These are phyloP conservation scores for Globisporangium takayamanum DNA, from an alignment of 352 stramenopile species.

Conservation along the genomic window DNA sequence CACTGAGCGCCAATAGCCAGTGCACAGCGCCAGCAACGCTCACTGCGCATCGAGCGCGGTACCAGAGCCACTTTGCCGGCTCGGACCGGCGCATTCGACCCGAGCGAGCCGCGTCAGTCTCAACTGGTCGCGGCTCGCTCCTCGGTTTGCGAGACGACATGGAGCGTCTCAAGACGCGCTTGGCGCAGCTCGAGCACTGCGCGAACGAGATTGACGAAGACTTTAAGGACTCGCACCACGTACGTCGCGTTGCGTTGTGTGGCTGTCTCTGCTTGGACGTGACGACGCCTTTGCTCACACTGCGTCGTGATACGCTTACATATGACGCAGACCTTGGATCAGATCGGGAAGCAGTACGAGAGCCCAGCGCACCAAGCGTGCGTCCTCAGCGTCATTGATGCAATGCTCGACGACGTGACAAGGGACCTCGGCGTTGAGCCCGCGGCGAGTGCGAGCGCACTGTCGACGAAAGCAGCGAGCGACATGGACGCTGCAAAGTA, in stretches of 20 bases:
- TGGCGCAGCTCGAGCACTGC: constrained; percentile 38
- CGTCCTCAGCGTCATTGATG: constrained; percentile 1
- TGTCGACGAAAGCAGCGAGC: constrained; percentile 34
- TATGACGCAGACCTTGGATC: constrained; percentile 14
- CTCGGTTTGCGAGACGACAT: constrained; percentile 36
- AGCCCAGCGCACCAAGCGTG: not conserved
- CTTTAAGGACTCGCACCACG: constrained; percentile 43
- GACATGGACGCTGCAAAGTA: constrained; percentile 41
- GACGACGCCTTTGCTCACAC: not conserved
- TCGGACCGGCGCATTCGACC: not conserved
- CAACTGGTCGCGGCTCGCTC: constrained; percentile 17
- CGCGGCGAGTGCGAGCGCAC: constrained; percentile 4
- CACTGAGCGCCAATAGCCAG: not conserved
- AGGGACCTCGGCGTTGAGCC: not conserved
- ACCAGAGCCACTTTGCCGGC: constrained; percentile 2
- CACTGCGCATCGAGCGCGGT: not conserved
- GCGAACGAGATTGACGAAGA: constrained; percentile 52
- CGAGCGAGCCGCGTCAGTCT: not conserved
- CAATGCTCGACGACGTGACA: constrained; percentile 1
- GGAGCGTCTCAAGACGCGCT: constrained; percentile 39
- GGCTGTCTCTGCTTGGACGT: not conserved
- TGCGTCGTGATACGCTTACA: not conserved
- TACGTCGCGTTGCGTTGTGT: not conserved
- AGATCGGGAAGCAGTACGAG: constrained; percentile 8
- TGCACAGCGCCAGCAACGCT: not conserved